Conservation (phyloP, 176 grass and related monocot genomes). For the Oryza meyeriana region DNA sequence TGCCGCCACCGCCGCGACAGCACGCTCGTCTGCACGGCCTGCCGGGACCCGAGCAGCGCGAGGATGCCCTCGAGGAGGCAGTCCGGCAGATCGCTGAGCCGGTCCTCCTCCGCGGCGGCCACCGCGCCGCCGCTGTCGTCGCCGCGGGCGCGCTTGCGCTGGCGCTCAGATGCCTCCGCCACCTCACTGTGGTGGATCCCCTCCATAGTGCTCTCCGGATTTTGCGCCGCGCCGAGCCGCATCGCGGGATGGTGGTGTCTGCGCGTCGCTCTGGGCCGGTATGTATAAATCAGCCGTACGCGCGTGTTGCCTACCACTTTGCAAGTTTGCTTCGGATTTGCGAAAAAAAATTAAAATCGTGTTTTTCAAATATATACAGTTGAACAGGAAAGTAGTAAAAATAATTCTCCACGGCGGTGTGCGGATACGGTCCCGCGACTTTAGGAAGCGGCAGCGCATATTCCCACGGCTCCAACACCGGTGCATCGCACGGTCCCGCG, state of each 20-base stretch:
- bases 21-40: neutral
- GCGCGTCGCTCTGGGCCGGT: too few species aligned
- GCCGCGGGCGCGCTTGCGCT: neutral
- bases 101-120: neutral
- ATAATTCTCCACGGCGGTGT: too few species aligned
- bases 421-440: too few species aligned
- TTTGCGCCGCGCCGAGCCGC: neutral
- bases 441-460: too few species aligned
- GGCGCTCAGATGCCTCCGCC: neutral
- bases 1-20: neutral
- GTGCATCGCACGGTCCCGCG: too few species aligned
- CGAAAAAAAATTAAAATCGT: too few species aligned
- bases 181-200: neutral
- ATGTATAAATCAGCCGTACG: neutral
- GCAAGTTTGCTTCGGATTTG: too few species aligned
- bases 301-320: neutral
- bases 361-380: too few species aligned
- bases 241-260: too few species aligned
- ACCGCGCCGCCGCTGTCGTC: too few species aligned
- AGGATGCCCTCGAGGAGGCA: neutral
- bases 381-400: too few species aligned
- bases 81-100: neutral
- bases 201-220: neutral
- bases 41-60: neutral
- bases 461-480: too few species aligned